These are phyloP conservation scores for Eustoma russellianum DNA, from an alignment of 257 asterid genomes.

Conservation along the genomic window DNA sequence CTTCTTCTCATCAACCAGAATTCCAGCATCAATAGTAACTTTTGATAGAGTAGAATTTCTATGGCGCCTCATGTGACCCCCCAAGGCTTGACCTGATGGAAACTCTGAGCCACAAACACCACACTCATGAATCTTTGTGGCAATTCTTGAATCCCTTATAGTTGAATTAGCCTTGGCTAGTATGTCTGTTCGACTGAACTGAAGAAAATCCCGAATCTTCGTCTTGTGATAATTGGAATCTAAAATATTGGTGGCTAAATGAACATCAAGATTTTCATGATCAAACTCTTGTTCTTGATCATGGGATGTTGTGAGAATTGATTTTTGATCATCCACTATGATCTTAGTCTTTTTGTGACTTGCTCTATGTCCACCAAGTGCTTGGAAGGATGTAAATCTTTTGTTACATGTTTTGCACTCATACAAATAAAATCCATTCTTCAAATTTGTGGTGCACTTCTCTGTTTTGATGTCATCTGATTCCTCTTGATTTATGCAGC, in stretches of 20 bases:
- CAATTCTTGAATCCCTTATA: too few relatives aligned
- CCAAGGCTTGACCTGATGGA: constrained; percentile 80
- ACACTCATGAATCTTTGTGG: constrained; percentile 57
- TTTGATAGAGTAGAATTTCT: constrained; percentile 33
- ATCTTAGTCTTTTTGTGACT: constrained; percentile 75
- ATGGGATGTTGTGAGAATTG: constrained; percentile 2
- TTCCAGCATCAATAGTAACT: neutral
- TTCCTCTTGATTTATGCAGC: too few relatives aligned
- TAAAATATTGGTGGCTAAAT: neutral
- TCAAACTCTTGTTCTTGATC: constrained; percentile 11
- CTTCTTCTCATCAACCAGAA: constrained; percentile 19
- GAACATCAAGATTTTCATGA: neutral
- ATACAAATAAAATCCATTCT: constrained; percentile 44
- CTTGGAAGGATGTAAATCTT: constrained; percentile 70
- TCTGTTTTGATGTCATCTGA: constrained; percentile 23
- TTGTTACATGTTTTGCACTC: constrained; percentile 80
- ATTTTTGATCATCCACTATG: too few relatives aligned
- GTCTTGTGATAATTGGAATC: constrained; percentile 10
- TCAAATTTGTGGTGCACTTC: constrained; percentile 14
- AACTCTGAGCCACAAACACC: constrained; percentile 74
- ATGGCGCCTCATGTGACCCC: too few relatives aligned
- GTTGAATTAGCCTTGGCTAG: too few relatives aligned
- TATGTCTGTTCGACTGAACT: too few relatives aligned
- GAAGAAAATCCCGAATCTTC: too few relatives aligned
- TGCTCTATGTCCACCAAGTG: constrained; percentile 85